Conservation (phyloP, 1,284 basidiomycete genomes). For the Gymnopus androsaceus region DNA sequence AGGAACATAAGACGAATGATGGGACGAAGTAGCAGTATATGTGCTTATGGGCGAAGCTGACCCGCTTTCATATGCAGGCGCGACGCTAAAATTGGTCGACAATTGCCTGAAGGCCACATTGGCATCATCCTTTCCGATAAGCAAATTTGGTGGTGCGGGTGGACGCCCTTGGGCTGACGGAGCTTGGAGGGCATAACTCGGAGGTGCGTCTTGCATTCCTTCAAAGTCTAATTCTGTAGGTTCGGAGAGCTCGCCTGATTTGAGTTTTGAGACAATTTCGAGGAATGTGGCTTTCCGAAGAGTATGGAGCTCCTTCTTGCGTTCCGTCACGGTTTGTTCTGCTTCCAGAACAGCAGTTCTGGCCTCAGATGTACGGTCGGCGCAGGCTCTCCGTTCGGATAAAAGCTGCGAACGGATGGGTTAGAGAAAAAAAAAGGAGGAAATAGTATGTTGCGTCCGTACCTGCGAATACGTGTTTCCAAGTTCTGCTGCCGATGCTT, state of each 20-base stretch:
- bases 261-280: conserved; percentile 12
- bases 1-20: background rate
- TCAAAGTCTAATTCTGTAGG: conserved; percentile 5
- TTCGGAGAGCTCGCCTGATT: conserved; percentile 9
- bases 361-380: conserved; percentile 1
- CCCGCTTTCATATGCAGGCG: background rate
- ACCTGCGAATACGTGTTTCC: conserved; percentile 9
- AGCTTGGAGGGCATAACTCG: conserved; percentile 7
- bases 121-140: background rate
- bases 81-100: background rate
- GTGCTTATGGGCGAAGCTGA: conserved; percentile 2
- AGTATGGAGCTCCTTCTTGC: conserved; percentile 9
- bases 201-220: conserved; percentile 11
- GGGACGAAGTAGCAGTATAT: background rate
- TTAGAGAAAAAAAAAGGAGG: too few relatives aligned
- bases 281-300: conserved; percentile 11
- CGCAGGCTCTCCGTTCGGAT: conserved; percentile 9
- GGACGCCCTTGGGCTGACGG: too few relatives aligned
- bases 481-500: conserved; percentile 11
- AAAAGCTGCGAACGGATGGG: background rate
- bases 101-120: background rate
- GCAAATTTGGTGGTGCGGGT: background rate
- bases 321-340: conserved; percentile 11
- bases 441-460: background rate
- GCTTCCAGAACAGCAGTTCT: conserved; percentile 1